Base-by-base conservation (phyloP, 2,329 filamentous ascomycete genomes). In the Didymosphaeria variabile region DNA sequence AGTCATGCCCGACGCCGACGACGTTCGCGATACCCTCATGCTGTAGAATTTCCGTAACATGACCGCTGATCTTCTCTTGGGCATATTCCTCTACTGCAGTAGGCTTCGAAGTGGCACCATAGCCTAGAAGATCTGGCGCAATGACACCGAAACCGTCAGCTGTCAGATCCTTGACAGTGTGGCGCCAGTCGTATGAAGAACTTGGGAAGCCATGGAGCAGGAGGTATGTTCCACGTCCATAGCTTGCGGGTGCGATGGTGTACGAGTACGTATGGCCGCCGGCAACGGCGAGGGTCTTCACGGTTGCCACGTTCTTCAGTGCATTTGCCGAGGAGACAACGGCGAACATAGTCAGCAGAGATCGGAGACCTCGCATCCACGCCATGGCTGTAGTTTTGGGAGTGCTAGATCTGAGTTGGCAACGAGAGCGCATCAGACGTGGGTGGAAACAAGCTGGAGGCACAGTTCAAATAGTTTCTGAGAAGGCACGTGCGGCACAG, bases 181-280 rank as follows among this genome's bases (percentile, higher is more conserved):
- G 85, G 50, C 87, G 85, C 87, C 88, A 90, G 56, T 87, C 88
- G 72, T 83, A 90, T 9, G 87, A 86, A 6, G 90, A 79, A 69
- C 90, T 87, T 3, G 88, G 88, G 62, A 86, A 90, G 32, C 88
- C 88, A 72, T 89, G 87, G 38, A 86, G 82, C 55, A 88, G 84
- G 10, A 90, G 76, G 5, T 89, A 77, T 10, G 89, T 58, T 7
- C 79, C 0, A 12, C 38, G 46, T 8, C 44, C 46, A 85, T 86
- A 7, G 79, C 79, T n/a, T 70, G 67, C 13, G 63, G 70, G 17
- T 63, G 52, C 8, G 74, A 68, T 15, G 53, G 36, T 60, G 44
- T 66, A 67, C 26, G 54, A 55, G 53, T 66, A 67, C 2, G 49
- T 64, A 6, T 58, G 29, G 17, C 46, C 55, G 26, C 34, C 38